These are phyloP conservation scores for Glarea lozoyensis DNA, from an alignment of 495 filamentous ascomycete species.

Conservation along the genomic window DNA sequence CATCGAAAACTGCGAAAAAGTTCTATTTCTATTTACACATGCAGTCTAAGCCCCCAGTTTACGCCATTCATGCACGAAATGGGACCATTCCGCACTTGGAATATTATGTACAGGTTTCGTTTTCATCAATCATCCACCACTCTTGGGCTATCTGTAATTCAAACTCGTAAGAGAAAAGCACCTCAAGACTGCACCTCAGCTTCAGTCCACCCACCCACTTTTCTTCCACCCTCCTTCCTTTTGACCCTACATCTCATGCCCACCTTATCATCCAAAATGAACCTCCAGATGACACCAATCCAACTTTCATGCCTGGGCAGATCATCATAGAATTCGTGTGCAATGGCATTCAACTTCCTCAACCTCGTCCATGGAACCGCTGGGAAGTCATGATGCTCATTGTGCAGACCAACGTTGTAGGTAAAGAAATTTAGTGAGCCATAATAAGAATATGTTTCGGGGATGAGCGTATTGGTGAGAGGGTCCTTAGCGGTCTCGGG, in stretches of 20 bases:
- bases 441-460: slow-evolving; percentile 98
- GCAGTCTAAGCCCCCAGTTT: too few species aligned
- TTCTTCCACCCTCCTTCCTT: slow-evolving; percentile 68
- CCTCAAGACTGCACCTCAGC: slow-evolving; percentile 39
- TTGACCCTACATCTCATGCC: slow-evolving; percentile 90
- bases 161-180: too few species aligned
- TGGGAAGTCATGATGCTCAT: slow-evolving; percentile 98
- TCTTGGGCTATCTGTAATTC: too few species aligned
- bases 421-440: slow-evolving; percentile 85
- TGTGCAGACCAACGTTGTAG: slow-evolving; percentile 96
- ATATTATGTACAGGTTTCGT: too few species aligned
- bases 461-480: slow-evolving; percentile 49
- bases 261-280: slow-evolving; percentile 81
- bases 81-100: too few species aligned
- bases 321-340: slow-evolving; percentile 84
- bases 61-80: too few species aligned
- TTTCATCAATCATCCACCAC: too few species aligned
- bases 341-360: slow-evolving; percentile 64
- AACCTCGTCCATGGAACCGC: slow-evolving; percentile 91
- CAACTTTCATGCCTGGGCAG: slow-evolving; percentile 84
- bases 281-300: slow-evolving; percentile 89
- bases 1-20: too few species aligned
- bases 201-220: slow-evolving; percentile 48
- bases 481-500: slow-evolving; percentile 52
- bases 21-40: too few species aligned